These are phyloP conservation scores for Picea glauca DNA, from an alignment of 75 land plant genomes.

Conservation along the genomic window DNA sequence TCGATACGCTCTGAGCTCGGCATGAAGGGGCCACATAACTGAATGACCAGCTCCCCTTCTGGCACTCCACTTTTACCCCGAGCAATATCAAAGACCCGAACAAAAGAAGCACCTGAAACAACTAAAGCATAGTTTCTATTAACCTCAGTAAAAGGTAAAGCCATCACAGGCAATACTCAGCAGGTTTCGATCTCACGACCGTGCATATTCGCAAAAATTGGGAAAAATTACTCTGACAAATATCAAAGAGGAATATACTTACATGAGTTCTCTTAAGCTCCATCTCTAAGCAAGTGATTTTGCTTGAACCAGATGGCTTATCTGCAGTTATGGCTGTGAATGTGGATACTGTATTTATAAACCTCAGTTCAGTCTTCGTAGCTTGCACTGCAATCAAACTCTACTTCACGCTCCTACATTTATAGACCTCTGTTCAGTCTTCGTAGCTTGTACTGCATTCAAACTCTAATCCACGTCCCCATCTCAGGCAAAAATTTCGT, in stretches of 20 bases:
- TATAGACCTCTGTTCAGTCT: not conserved
- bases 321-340: not conserved
- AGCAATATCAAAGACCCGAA: not conserved
- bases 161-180: not conserved
- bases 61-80: not conserved
- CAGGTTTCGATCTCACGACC: not conserved
- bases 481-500: too few relatives aligned
- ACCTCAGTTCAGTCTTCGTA: not conserved
- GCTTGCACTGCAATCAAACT: not conserved
- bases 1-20: slow-evolving; percentile 28
- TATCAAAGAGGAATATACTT: not conserved
- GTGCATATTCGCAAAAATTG: not conserved
- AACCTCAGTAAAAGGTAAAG: not conserved
- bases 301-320: not conserved
- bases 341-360: not conserved
- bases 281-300: not conserved
- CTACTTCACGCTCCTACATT: too few relatives aligned
- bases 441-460: not conserved
- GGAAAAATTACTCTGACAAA: not conserved
- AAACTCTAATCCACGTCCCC: too few relatives aligned
- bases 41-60: not conserved
- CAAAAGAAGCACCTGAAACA: not conserved
- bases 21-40: slow-evolving; percentile 4
- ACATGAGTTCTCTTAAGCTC: not conserved
- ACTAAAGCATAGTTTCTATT: not conserved